Conservation (phyloP, 2,329 filamentous ascomycete species). For the Didymosphaeria variabile region DNA sequence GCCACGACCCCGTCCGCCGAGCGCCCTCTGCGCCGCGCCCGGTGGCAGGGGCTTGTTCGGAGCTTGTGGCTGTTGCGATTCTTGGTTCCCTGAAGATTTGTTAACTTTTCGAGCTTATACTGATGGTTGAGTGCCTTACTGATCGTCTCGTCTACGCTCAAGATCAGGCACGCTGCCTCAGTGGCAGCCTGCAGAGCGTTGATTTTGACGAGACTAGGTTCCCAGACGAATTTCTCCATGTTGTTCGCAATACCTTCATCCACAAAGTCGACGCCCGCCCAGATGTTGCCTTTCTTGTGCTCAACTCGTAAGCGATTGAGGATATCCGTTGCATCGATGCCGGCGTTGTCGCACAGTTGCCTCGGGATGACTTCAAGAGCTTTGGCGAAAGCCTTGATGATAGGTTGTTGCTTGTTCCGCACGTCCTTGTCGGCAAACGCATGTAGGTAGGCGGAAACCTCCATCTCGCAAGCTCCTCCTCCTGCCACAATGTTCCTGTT, state of each 20-base stretch:
- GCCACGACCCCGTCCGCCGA: constrained; percentile 75
- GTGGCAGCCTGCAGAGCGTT: constrained; percentile 97
- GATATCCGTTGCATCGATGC: constrained; percentile 97
- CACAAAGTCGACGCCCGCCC: constrained; percentile 95
- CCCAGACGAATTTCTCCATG: constrained; percentile 96
- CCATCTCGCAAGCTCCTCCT: constrained; percentile 96
- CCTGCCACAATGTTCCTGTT: constrained; percentile 95
- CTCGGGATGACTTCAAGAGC: constrained; percentile 95
- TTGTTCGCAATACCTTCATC: constrained; percentile 94
- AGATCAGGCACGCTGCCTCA: constrained; percentile 92
- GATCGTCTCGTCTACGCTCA: constrained; percentile 98
- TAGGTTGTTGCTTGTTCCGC: constrained; percentile 92
- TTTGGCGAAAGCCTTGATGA: constrained; percentile 98
- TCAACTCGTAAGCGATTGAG: constrained; percentile 95
- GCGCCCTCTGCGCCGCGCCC: constrained; percentile 83
- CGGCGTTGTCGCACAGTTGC: constrained; percentile 97
- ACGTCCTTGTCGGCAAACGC: constrained; percentile 92
- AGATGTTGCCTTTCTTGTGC: constrained; percentile 90
- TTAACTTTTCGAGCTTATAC: constrained; percentile 27
- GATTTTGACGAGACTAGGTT: constrained; percentile 93
- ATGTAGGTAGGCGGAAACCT: constrained; percentile 92
- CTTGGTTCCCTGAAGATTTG: constrained; percentile 75
- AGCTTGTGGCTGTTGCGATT: constrained; percentile 84
- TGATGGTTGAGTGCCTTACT: constrained; percentile 58
- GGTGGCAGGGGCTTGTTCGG: constrained; percentile 72